Evolutionary conservation across 2,329 filamentous ascomycete species (phyloP).

Genomic region (Aspergillus eucalypticola): DNA sequence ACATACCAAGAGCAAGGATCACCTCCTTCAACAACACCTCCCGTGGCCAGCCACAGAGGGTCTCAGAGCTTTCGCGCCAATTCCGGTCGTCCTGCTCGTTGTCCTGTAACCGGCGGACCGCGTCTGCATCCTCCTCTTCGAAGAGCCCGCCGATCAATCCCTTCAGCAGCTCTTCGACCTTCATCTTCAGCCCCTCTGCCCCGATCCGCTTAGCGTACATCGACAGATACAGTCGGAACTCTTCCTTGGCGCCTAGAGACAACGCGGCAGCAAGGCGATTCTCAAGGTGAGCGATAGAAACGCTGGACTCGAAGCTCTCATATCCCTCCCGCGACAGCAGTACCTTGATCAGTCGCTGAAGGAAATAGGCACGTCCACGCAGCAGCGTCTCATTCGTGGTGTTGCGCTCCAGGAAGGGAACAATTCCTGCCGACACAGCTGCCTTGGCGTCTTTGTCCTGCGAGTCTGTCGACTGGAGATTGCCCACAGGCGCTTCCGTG

Average conservation of each 20-base stretch:
- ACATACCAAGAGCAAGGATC: conserved; percentile 84
- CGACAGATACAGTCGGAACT: conserved; percentile 91
- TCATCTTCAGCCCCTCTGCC: conserved; percentile 79
- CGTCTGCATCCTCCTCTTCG: conserved; percentile 55
- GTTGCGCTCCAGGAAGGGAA: conserved; percentile 88
- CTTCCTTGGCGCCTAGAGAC: conserved; percentile 80
- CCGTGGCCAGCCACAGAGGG: conserved; percentile 87
- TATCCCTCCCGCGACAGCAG: conserved; percentile 86
- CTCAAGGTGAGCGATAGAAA: conserved; percentile 92
- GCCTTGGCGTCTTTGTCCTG: conserved; percentile 55
- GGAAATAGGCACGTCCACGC: conserved; percentile 85
- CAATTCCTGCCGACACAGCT: conserved; percentile 81
- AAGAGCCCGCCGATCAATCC: conserved; percentile 73
- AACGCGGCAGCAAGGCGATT: conserved; percentile 89
- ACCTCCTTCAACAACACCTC: conserved; percentile 86
- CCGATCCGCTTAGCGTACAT: conserved; percentile 98
- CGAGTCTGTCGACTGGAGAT: conserved; percentile 71
- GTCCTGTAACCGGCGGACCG: conserved; percentile 25
- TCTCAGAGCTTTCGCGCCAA: conserved; percentile 56
- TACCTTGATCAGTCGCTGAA: conserved; percentile 88
- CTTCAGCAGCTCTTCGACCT: conserved; percentile 89
- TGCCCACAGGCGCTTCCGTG: conserved; percentile 83
- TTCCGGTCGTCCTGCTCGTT: conserved; percentile 47
- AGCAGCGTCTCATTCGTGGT: conserved; percentile 91
- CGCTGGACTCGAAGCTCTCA: conserved; percentile 84